These are phyloP conservation scores for Streptanthus diversifolius DNA, from an alignment of 345 rosid species.

Conservation along the genomic window DNA sequence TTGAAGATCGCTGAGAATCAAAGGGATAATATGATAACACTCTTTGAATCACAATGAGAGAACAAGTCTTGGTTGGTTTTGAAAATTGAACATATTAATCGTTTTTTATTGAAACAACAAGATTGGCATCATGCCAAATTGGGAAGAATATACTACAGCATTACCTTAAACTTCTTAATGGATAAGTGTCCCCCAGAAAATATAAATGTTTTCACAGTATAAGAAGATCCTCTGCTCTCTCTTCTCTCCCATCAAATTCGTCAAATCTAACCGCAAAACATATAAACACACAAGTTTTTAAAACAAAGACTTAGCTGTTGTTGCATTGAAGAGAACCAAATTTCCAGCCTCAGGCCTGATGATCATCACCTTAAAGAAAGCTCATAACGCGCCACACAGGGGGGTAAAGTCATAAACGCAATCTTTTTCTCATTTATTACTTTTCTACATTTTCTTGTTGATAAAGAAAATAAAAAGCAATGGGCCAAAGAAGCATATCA, in stretches of 20 bases:
- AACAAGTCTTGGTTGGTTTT: not conserved
- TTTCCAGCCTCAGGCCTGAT: not conserved
- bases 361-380: not conserved
- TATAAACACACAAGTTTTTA: not conserved
- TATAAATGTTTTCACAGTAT: not conserved
- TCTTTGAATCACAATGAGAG: not conserved
- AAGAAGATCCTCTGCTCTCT: not conserved
- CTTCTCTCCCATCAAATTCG: not conserved
- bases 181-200: not conserved
- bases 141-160: not conserved
- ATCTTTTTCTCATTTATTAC: not conserved
- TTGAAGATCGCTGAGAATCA: conserved; percentile 67
- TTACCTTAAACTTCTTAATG: not conserved
- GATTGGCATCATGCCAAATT: not conserved
- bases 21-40: conserved; percentile 14
- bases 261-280: not conserved
- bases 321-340: not conserved
- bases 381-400: conserved; percentile 4
- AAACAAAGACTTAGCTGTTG: not conserved
- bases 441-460: not conserved
- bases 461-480: not conserved
- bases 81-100: not conserved
- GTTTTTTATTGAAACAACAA: not conserved
- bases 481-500: conserved; percentile 19
- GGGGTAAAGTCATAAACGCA: not conserved